phyloP scores from a whole-genome alignment of 2,329 filamentous ascomycete genomes.

The Paecilomyces dactylethromorphus region DNA sequence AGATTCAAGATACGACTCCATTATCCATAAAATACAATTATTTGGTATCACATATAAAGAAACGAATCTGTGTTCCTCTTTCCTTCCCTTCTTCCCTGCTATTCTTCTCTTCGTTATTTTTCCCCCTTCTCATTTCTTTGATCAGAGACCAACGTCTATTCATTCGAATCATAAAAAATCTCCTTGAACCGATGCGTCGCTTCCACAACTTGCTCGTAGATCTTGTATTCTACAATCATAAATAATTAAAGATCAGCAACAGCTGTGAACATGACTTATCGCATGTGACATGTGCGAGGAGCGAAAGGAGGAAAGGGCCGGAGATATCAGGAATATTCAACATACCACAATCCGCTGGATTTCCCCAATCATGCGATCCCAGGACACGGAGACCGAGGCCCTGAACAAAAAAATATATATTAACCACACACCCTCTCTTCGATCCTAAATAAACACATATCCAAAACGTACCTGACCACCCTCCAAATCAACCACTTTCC shows the following conservation, averaged over 20 bases:
- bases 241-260: slow-evolving; percentile 1
- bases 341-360: slow-evolving; percentile 33
- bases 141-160: slow-evolving; percentile 1
- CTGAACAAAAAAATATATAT: slow-evolving; percentile 10
- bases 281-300: neutral
- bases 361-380: slow-evolving; percentile 37
- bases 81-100: neutral
- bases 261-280: no score
- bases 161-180: slow-evolving; percentile 63
- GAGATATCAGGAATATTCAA: slow-evolving; percentile 6
- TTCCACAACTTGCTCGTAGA: slow-evolving; percentile 75
- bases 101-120: neutral
- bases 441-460: neutral
- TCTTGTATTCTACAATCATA: slow-evolving; percentile 58
- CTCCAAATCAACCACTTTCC: slow-evolving; percentile 38
- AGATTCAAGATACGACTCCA: neutral
- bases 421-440: neutral
- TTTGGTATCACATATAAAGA: neutral
- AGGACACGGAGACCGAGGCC: slow-evolving; percentile 36
- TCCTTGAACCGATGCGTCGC: slow-evolving; percentile 73
- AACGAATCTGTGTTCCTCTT: neutral
- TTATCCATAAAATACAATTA: neutral
- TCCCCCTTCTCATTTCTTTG: neutral
- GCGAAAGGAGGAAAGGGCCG: neutral
- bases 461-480: slow-evolving; percentile 27